Evolutionary conservation across 306 rosid genomes (phyloP).

Genomic region (Canavalia ensiformis): DNA sequence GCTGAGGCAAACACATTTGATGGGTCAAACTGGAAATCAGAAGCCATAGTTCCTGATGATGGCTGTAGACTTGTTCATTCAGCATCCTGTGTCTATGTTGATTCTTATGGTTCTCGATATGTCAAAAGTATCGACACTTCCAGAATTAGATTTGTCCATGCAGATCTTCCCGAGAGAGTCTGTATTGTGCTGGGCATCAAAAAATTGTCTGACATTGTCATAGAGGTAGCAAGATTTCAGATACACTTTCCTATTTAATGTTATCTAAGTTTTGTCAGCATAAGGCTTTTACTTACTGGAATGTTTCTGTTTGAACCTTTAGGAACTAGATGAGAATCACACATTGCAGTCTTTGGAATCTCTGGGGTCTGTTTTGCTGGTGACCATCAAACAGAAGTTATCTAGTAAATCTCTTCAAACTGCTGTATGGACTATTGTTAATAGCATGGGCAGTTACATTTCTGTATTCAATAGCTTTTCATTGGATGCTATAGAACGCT

Average conservation of each 20-base stretch:
- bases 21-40: slow-evolving; percentile 66
- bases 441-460: slow-evolving; percentile 74
- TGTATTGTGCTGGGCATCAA: slow-evolving; percentile 75
- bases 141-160: slow-evolving; percentile 87
- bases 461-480: slow-evolving; percentile 66
- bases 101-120: slow-evolving; percentile 86
- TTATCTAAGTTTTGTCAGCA: slow-evolving; percentile 10
- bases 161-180: slow-evolving; percentile 88
- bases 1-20: slow-evolving; percentile 56
- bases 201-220: slow-evolving; percentile 83
- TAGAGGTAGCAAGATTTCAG: slow-evolving; percentile 72
- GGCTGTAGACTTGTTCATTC: slow-evolving; percentile 96
- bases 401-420: slow-evolving; percentile 77
- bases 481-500: slow-evolving; percentile 55
- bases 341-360: slow-evolving; percentile 64
- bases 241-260: slow-evolving; percentile 36
- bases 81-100: slow-evolving; percentile 80
- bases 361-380: slow-evolving; percentile 66
- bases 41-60: slow-evolving; percentile 91
- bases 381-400: slow-evolving; percentile 74
- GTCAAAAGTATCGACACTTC: slow-evolving; percentile 85
- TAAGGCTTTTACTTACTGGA: slow-evolving; percentile 48
- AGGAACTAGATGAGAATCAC: slow-evolving; percentile 85
- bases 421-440: slow-evolving; percentile 84
- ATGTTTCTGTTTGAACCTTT: slow-evolving; percentile 53